Percentiles rank a stretch among this genome's conserved stretches.
These are phyloP conservation scores for Elsinoe perseae DNA, from an alignment of 2,329 filamentous ascomycete genomes.

Conservation along the genomic window DNA sequence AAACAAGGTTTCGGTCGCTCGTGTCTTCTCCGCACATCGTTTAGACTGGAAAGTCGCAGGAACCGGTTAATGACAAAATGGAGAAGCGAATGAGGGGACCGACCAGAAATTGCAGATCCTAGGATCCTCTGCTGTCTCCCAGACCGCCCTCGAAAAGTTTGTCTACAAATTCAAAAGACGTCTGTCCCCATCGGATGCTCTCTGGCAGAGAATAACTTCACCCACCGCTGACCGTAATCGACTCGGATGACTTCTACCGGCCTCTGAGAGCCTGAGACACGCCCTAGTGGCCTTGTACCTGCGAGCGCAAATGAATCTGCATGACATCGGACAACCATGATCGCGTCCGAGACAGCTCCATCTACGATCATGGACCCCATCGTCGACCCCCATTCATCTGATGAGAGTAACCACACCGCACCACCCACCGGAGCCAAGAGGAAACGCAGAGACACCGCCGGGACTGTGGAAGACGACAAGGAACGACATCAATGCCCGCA, in stretches of 20 bases:
- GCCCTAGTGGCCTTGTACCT: neutral
- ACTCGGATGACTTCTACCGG: neutral
- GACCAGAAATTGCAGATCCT: constrained; percentile 10
- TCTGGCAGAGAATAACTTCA: neutral
- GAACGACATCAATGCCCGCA: constrained; percentile 19
- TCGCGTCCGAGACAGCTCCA: constrained; percentile 10
- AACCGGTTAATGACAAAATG: constrained; percentile 11
- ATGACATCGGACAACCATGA: constrained; percentile 13
- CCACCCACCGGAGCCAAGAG: constrained; percentile 14
- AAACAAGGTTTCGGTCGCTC: neutral
- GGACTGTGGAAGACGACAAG: constrained; percentile 16
- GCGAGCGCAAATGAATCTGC: constrained; percentile 8
- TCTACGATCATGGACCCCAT: constrained; percentile 15
- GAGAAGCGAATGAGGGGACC: constrained; percentile 14
- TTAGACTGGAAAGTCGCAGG: neutral
- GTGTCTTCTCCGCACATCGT: constrained; percentile 6
- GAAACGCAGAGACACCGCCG: constrained; percentile 15
- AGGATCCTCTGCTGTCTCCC: neutral
- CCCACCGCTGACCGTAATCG: constrained; percentile 2
- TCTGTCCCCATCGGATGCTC: neutral
- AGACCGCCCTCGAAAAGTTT: neutral
- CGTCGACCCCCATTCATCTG: constrained; percentile 3
- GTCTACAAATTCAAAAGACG: neutral
- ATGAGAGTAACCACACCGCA: constrained; percentile 12
- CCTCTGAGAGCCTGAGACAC: neutral